Conservation (phyloP, 495 filamentous ascomycete species). For the Parachaetomium inaequale region DNA sequence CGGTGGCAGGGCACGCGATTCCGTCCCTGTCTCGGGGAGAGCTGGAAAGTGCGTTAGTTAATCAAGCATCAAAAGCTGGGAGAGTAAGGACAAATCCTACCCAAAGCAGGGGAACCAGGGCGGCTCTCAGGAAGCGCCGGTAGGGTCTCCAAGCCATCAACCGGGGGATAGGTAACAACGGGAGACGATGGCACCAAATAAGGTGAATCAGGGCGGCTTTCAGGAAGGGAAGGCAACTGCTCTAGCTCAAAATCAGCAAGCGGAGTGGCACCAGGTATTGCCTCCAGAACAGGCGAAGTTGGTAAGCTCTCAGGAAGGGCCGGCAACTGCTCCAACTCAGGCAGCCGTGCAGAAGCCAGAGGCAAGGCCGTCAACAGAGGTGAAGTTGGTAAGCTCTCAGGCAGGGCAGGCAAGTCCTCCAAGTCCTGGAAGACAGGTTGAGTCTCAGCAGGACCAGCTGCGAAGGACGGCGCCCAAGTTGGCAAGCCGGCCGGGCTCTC, state of each 20-base stretch:
- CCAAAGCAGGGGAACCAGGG: neutral
- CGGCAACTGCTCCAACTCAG: neutral
- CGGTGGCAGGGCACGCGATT: neutral
- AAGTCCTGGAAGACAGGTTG: neutral
- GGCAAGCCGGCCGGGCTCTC: conserved; percentile 2
- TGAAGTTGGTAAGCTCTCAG: conserved; percentile 5
- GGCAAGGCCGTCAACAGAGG: neutral
- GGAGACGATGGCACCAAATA: neutral
- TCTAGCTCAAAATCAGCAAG: neutral
- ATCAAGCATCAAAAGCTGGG: neutral
- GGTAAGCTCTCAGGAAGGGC: conserved; percentile 6
- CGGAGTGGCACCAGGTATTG: neutral
- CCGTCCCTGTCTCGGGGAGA: neutral
- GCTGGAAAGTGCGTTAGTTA: neutral
- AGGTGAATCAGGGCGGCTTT: conserved; percentile 1
- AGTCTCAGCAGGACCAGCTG: neutral
- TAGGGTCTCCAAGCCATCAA: neutral
- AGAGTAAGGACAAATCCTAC: neutral
- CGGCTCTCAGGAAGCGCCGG: conserved; percentile 8
- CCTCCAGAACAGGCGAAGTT: neutral
- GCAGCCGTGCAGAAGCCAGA: neutral
- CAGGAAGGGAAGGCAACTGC: conserved; percentile 7
- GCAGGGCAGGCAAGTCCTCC: neutral
- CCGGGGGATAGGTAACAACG: neutral
- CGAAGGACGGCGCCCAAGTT: neutral